phyloP scores from a whole-genome alignment of 2,329 filamentous ascomycete genomes.

The Aspergillus uvarum region DNA sequence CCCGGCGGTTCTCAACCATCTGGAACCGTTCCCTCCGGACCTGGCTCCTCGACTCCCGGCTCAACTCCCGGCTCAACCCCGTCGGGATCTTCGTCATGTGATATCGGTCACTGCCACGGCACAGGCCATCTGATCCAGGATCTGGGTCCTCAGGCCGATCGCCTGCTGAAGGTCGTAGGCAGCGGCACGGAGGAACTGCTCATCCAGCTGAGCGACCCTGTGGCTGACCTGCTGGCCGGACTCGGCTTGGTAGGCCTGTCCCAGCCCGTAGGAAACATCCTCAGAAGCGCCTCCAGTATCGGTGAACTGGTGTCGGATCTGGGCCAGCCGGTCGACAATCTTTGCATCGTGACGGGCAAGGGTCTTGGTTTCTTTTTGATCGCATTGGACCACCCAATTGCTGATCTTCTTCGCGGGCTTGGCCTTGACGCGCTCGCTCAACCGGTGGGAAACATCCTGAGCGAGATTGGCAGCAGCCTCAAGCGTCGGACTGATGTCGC shows the following conservation, averaged over 20 bases:
- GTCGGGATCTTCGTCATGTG: slow-evolving; percentile 10
- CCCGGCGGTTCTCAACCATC: background rate
- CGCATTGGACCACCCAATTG: slow-evolving; percentile 11
- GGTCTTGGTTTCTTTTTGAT: slow-evolving; percentile 12
- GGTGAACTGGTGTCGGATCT: slow-evolving; percentile 29
- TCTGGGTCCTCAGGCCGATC: slow-evolving; percentile 31
- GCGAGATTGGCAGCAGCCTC: slow-evolving; percentile 12
- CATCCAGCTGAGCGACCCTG: slow-evolving; percentile 30
- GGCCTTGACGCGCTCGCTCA: slow-evolving; percentile 13
- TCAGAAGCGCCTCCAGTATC: slow-evolving; percentile 25
- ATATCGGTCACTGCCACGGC: slow-evolving; percentile 18
- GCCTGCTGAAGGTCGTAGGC: slow-evolving; percentile 32
- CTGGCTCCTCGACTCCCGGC: background rate
- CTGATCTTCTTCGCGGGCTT: slow-evolving; percentile 12
- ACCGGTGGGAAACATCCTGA: slow-evolving; percentile 17
- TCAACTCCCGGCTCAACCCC: background rate
- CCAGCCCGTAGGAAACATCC: slow-evolving; percentile 28
- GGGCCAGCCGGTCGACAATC: slow-evolving; percentile 19
- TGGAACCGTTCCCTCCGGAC: background rate
- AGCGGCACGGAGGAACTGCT: slow-evolving; percentile 29
- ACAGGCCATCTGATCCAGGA: slow-evolving; percentile 33
- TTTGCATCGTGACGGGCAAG: slow-evolving; percentile 23
- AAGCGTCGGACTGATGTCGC: slow-evolving; percentile 9
- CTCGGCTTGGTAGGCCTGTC: slow-evolving; percentile 30
- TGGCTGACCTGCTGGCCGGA: slow-evolving; percentile 27